Evolutionary conservation across 768 basidiomycete species (phyloP).

Genomic region (Auriscalpium orientale): DNA sequence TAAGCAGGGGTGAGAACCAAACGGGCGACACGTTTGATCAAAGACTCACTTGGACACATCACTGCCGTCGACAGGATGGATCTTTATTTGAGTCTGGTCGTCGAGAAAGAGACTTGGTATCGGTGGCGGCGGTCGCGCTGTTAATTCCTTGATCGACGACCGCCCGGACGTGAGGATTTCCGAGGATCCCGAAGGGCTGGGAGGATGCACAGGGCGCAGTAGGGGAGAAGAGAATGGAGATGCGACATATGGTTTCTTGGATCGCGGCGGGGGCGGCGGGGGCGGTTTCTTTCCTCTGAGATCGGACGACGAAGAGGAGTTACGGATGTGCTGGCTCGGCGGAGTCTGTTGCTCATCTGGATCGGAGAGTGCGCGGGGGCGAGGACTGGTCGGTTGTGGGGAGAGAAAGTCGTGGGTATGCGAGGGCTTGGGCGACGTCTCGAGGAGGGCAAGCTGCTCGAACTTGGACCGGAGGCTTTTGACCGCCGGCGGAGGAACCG

Average conservation of each 20-base stretch:
- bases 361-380: not conserved
- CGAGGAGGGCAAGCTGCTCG: constrained; percentile 50
- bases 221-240: not conserved
- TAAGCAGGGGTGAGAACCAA: no score
- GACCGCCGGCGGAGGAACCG: constrained; percentile 49
- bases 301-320: not conserved
- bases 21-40: no score
- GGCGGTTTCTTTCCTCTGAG: not conserved
- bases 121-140: not conserved
- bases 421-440: constrained; percentile 19
- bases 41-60: no score
- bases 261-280: not conserved
- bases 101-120: not conserved
- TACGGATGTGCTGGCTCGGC: not conserved
- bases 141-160: not conserved
- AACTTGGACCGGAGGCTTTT: constrained; percentile 64
- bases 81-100: not conserved
- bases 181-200: not conserved
- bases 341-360: not conserved
- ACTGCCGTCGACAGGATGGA: no score
- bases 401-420: not conserved
- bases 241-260: not conserved
- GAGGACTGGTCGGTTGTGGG: not conserved
- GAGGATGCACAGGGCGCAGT: not conserved
- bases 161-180: not conserved